phyloP scores from a whole-genome alignment of 2,329 filamentous ascomycete genomes.

The Stylonectria norvegica region DNA sequence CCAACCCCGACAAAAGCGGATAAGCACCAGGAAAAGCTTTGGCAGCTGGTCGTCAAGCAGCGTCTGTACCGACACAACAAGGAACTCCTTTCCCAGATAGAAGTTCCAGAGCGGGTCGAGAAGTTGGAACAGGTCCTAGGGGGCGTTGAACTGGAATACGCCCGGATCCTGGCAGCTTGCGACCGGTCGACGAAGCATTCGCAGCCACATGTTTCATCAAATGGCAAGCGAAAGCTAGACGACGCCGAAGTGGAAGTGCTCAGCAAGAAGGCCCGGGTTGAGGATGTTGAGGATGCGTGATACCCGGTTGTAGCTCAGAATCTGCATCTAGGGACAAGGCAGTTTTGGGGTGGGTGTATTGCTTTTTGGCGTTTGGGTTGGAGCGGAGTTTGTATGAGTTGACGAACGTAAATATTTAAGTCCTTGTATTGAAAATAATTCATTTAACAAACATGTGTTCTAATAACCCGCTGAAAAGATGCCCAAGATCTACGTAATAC shows the following conservation, averaged over 20 bases:
- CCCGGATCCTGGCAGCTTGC: slow-evolving; percentile 54
- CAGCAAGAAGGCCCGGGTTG: slow-evolving; percentile 47
- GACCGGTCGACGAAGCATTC: slow-evolving; percentile 38
- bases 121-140: slow-evolving; percentile 68
- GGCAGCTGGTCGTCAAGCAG: slow-evolving; percentile 73
- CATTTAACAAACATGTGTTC: slow-evolving; percentile 17
- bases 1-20: slow-evolving; percentile 50
- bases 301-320: background rate
- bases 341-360: slow-evolving; percentile 10
- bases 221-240: slow-evolving; percentile 47
- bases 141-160: slow-evolving; percentile 69
- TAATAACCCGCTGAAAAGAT: slow-evolving; percentile 13
- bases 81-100: slow-evolving; percentile 67
- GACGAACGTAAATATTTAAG: slow-evolving; percentile 14
- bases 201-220: slow-evolving; percentile 14
- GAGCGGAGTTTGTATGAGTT: background rate
- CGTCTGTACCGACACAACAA: slow-evolving; percentile 72
- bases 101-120: slow-evolving; percentile 63
- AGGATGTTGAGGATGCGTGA: slow-evolving; percentile 36
- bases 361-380: slow-evolving; percentile 7
- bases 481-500: slow-evolving; percentile 14
- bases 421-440: slow-evolving; percentile 15
- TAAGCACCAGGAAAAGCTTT: slow-evolving; percentile 64
- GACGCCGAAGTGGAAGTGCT: slow-evolving; percentile 24
- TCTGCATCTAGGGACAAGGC: slow-evolving; percentile 3